These are phyloP conservation scores for Xylaria sp. DNA, from an alignment of 2,329 filamentous ascomycete genomes.

Conservation along the genomic window DNA sequence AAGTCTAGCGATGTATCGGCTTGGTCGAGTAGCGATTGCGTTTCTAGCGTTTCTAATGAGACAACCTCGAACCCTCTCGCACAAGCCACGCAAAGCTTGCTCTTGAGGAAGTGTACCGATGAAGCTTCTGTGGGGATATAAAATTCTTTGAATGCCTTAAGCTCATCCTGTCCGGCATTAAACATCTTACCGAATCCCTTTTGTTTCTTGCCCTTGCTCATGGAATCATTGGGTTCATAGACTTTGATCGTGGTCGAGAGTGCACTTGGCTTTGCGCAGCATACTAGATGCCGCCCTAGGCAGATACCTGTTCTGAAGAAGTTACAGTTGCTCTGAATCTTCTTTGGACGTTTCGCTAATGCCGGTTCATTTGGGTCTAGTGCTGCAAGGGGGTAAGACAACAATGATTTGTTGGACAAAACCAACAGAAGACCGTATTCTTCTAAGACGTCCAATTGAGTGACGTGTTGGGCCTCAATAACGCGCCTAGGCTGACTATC, in stretches of 20 bases:
- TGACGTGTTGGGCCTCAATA: slow-evolving; percentile 84
- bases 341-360: slow-evolving; percentile 84
- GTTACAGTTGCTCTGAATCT: slow-evolving; percentile 96
- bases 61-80: slow-evolving; percentile 97
- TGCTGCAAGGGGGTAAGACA: slow-evolving; percentile 86
- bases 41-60: slow-evolving; percentile 95
- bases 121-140: slow-evolving; percentile 99
- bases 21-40: slow-evolving; percentile 94
- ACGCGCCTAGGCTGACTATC: slow-evolving; percentile 81
- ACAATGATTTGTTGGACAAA: slow-evolving; percentile 88
- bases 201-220: slow-evolving; percentile 93
- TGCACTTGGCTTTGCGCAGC: slow-evolving; percentile 92
- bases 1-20: slow-evolving; percentile 98
- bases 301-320: slow-evolving; percentile 99
- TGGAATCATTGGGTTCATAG: slow-evolving; percentile 95
- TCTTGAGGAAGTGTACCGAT: slow-evolving; percentile 96
- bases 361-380: slow-evolving; percentile 84
- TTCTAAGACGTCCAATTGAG: slow-evolving; percentile 94
- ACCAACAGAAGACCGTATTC: slow-evolving; percentile 93
- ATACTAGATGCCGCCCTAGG: slow-evolving; percentile 90
- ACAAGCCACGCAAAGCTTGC: slow-evolving; percentile 95
- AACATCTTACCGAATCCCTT: slow-evolving; percentile 97
- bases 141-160: slow-evolving; percentile 98
- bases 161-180: slow-evolving; percentile 86
- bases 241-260: slow-evolving; percentile 97